Base-by-base conservation (phyloP, 2,329 filamentous ascomycete genomes). In the Fragosphaeria purpurea region DNA sequence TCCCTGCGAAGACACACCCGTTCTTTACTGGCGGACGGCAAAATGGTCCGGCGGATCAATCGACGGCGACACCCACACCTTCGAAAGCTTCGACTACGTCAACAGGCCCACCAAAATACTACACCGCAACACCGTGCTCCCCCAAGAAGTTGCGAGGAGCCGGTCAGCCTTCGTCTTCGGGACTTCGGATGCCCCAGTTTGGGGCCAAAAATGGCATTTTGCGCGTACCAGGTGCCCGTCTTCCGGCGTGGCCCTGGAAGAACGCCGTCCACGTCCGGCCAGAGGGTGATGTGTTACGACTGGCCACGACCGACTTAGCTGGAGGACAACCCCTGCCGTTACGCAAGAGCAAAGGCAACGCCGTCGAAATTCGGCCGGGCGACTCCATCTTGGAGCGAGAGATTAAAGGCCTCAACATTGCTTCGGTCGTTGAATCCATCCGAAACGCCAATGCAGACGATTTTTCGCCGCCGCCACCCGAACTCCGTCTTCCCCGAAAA, bases 171-270 rank as follows among this genome's bases (percentile, higher is more conserved):
- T 50, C 59, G 0, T 53, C 65, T 4, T 63, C 59, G 11, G 66
- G 64, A 31, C 46, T 51, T 5, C 37, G 44, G 22, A 52, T 67
- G 12, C 67, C 71, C 0, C 65, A 68, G 10, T 73, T 76, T 53
- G 72, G 75, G 4, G 59, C 64, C 32, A 73, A 66, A 50, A 68
- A 70, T 5, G 59, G 63, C 4, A 70, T 68, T 0, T 60, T 79
- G 5, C 87, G 79, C 59, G 72, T 84, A n/a, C 79, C 82, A 0
- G 86, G 85, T 3, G 73, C 82, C 7, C 69, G 72, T 55, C 73
- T 86, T 49, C 77, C 86, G 4, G 71, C 79, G n/a, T 93, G 86
- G 83, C 87, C 87, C 39, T 75, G 78, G 46, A 73, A 74, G 55
- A 83, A 72, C 6, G 80, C 79, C 61, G 67, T 73, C 1, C 85